These are phyloP conservation scores for Salix udensis DNA, from an alignment of 345 rosid species.

Conservation along the genomic window DNA sequence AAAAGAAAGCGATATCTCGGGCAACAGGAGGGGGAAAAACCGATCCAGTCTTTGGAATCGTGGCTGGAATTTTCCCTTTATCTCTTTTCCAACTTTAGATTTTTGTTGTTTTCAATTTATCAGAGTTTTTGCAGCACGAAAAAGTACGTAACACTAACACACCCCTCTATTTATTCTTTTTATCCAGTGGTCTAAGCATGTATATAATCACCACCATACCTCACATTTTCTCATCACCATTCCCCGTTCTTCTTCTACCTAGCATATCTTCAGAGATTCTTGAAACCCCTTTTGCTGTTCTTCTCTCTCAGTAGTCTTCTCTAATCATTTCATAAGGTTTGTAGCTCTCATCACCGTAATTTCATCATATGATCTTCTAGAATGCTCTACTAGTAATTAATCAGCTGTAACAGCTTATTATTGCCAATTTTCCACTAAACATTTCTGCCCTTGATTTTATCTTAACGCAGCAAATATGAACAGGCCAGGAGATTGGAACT, in stretches of 20 bases:
- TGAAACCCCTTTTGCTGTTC: background rate
- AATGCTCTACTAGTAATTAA: background rate
- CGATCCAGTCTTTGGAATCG: slow-evolving; percentile 33
- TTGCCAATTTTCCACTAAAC: too few relatives aligned
- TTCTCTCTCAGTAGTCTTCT: background rate
- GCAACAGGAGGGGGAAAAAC: slow-evolving; percentile 5
- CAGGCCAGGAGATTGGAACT: slow-evolving; percentile 94
- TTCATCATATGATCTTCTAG: background rate
- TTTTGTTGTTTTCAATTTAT: slow-evolving; percentile 37
- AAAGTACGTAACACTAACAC: slow-evolving; percentile 26
- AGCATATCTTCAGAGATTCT: background rate
- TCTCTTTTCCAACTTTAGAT: slow-evolving; percentile 30
- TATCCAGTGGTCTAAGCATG: slow-evolving; percentile 24
- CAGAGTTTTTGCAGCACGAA: slow-evolving; percentile 48
- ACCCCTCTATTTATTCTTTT: slow-evolving; percentile 39
- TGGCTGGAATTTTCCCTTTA: slow-evolving; percentile 37
- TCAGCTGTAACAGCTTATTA: background rate
- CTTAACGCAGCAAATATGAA: slow-evolving; percentile 37
- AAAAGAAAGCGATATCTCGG: slow-evolving; percentile 14
- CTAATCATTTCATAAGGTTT: background rate
- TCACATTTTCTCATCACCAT: slow-evolving; percentile 23
- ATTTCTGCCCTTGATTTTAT: background rate
- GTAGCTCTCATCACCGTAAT: background rate
- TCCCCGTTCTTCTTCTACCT: background rate
- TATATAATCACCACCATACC: slow-evolving; percentile 37